Conservation (phyloP, 2,329 filamentous ascomycete species). For the Sarocladiaceae sp. region DNA sequence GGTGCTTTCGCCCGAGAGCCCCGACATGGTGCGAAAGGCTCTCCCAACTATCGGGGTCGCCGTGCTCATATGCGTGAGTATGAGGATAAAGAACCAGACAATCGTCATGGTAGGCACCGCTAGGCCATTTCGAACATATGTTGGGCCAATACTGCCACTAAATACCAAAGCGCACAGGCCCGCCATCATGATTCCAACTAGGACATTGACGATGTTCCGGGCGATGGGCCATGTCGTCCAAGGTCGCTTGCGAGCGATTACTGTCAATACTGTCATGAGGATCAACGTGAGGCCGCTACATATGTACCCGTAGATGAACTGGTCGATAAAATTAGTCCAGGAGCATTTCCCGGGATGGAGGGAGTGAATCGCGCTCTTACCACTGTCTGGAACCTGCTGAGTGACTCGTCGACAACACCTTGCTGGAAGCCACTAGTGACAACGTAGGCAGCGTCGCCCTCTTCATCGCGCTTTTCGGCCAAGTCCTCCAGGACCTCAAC, state of each 20-base stretch:
- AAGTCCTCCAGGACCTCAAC: slow-evolving; percentile 20
- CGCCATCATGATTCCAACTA: slow-evolving; percentile 23
- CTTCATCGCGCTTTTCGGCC: too few relatives aligned
- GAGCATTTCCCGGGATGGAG: neutral
- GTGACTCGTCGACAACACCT: slow-evolving; percentile 17
- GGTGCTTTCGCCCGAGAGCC: too few relatives aligned
- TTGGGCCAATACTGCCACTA: slow-evolving; percentile 5
- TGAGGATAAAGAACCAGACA: slow-evolving; percentile 26
- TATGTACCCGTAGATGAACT: slow-evolving; percentile 30
- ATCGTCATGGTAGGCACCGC: slow-evolving; percentile 26
- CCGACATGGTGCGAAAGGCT: too few relatives aligned
- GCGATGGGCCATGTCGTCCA: slow-evolving; percentile 26
- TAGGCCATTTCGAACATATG: slow-evolving; percentile 23
- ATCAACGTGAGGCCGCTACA: slow-evolving; percentile 24
- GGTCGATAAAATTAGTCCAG: neutral
- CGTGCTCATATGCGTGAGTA: slow-evolving; percentile 22
- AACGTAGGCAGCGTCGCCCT: too few relatives aligned
- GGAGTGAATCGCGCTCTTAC: slow-evolving; percentile 13
- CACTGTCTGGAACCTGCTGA: slow-evolving; percentile 22
- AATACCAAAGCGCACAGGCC: slow-evolving; percentile 21
- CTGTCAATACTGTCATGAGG: slow-evolving; percentile 24
- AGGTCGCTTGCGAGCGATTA: slow-evolving; percentile 22
- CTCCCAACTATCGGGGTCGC: slow-evolving; percentile 12
- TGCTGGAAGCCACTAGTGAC: slow-evolving; percentile 15
- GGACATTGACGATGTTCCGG: slow-evolving; percentile 22